phyloP scores from a whole-genome alignment of 495 filamentous ascomycete genomes.

The Cercophora samala region DNA sequence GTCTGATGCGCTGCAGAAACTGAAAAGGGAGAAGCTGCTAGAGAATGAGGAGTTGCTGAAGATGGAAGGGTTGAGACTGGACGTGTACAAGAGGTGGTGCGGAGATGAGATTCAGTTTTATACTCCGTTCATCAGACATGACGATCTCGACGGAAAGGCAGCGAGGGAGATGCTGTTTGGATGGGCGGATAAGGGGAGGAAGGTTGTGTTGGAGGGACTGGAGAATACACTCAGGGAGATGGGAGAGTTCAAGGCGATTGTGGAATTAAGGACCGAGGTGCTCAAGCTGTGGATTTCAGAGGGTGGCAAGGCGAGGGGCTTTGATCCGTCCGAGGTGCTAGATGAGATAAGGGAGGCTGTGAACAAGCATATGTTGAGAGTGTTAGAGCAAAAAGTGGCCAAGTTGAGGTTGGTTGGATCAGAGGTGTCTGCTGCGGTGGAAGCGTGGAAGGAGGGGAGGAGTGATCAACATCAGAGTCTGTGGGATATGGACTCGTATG shows the following conservation, averaged over 20 bases:
- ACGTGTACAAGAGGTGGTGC: conserved; percentile 77
- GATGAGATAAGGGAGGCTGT: conserved; percentile 65
- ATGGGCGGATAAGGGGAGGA: conserved; percentile 74
- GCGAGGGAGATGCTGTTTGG: conserved; percentile 60
- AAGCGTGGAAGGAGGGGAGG: conserved; percentile 51
- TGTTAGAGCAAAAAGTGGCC: conserved; percentile 58
- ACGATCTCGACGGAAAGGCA: conserved; percentile 65
- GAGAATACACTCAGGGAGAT: conserved; percentile 53
- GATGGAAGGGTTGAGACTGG: conserved; percentile 72
- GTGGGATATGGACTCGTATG: conserved; percentile 58
- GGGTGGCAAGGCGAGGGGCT: conserved; percentile 49
- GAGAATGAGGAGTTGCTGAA: conserved; percentile 61
- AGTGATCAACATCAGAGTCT: conserved; percentile 49
- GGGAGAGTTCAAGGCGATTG: conserved; percentile 61
- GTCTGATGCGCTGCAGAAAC: conserved; percentile 61
- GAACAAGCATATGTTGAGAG: conserved; percentile 57
- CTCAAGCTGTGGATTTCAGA: conserved; percentile 70
- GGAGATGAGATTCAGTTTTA: conserved; percentile 80
- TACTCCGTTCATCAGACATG: conserved; percentile 84
- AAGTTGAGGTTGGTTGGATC: conserved; percentile 57
- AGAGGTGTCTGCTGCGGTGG: conserved; percentile 50
- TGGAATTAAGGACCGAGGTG: conserved; percentile 65
- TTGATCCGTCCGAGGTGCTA: conserved; percentile 60
- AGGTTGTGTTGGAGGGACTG: conserved; percentile 58
- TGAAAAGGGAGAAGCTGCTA: conserved; percentile 69